Percentiles rank a stretch among this genome's conserved stretches.
phyloP scores from a whole-genome alignment of 1,139 yeast genomes.

The Entelexis paramagnoliae region DNA sequence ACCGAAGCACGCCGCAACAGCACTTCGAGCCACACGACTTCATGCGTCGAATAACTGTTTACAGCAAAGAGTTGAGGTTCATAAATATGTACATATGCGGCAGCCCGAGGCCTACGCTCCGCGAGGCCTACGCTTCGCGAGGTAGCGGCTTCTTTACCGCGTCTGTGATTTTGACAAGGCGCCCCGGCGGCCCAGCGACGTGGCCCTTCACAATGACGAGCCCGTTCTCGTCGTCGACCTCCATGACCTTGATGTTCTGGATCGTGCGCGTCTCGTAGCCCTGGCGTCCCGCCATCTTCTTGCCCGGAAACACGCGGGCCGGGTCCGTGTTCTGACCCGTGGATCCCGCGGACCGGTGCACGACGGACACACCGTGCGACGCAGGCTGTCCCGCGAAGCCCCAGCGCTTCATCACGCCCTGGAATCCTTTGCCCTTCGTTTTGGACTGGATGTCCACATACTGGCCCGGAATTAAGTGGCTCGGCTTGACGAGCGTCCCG shows the following conservation, averaged over 20 bases:
- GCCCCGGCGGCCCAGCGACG: slow-evolving; percentile 80
- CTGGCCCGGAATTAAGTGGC: slow-evolving; percentile 76
- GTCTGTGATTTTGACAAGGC: slow-evolving; percentile 67
- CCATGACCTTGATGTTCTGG: slow-evolving; percentile 65
- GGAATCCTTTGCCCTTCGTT: slow-evolving; percentile 92
- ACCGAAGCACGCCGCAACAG: no score
- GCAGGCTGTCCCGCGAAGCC: slow-evolving; percentile 88
- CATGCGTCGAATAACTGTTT: no score
- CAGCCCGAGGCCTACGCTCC: background rate
- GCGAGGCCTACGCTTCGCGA: background rate
- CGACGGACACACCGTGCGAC: slow-evolving; percentile 88
- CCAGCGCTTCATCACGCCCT: slow-evolving; percentile 97
- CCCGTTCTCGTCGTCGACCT: slow-evolving; percentile 71
- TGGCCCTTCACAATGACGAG: slow-evolving; percentile 78
- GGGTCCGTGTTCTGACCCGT: slow-evolving; percentile 94
- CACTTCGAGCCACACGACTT: no score
- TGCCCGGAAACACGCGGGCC: slow-evolving; percentile 92
- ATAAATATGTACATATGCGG: slow-evolving; percentile 10
- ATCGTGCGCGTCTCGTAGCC: slow-evolving; percentile 68
- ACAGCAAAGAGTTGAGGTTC: background rate
- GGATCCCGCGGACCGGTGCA: slow-evolving; percentile 96
- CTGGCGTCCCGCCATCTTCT: slow-evolving; percentile 98
- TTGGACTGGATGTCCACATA: slow-evolving; percentile 67
- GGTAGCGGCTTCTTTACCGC: slow-evolving; percentile 41
- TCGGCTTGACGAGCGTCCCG: slow-evolving; percentile 73